These are phyloP conservation scores for Sabuloglossum arenarium DNA, from an alignment of 495 filamentous ascomycete genomes.

Conservation along the genomic window DNA sequence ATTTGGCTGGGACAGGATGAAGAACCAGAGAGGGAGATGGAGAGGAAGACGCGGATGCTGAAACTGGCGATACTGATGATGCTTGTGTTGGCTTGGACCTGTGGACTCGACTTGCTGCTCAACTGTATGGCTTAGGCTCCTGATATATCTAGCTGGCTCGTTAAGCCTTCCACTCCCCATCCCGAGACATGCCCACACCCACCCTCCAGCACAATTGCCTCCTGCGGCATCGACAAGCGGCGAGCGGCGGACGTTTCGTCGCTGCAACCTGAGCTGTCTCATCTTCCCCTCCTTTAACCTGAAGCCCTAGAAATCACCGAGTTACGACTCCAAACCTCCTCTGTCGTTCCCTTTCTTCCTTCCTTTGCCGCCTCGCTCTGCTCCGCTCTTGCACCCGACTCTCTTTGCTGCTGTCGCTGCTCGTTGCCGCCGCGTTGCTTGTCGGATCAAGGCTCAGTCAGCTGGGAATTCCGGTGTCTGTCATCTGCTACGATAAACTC, in stretches of 20 bases:
- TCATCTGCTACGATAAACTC: neutral
- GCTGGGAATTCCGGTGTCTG: too few species aligned
- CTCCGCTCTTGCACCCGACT: neutral
- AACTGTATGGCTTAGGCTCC: too few species aligned
- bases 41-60: too few species aligned
- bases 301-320: neutral
- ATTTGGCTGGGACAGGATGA: too few species aligned
- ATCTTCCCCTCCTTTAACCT: neutral
- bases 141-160: too few species aligned
- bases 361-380: too few species aligned
- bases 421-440: neutral
- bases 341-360: neutral
- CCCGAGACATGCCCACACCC: neutral
- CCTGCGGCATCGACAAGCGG: neutral
- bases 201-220: neutral
- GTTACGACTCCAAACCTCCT: neutral
- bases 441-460: too few species aligned
- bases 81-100: too few species aligned
- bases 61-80: too few species aligned
- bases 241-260: neutral
- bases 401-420: neutral
- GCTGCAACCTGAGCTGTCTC: conserved; percentile 1
- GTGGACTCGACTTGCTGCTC: too few species aligned
- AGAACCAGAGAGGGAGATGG: neutral
- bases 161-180: neutral